These are phyloP conservation scores for Protostelium mycophagum DNA, from an alignment of 78 protist species.

Conservation along the genomic window DNA sequence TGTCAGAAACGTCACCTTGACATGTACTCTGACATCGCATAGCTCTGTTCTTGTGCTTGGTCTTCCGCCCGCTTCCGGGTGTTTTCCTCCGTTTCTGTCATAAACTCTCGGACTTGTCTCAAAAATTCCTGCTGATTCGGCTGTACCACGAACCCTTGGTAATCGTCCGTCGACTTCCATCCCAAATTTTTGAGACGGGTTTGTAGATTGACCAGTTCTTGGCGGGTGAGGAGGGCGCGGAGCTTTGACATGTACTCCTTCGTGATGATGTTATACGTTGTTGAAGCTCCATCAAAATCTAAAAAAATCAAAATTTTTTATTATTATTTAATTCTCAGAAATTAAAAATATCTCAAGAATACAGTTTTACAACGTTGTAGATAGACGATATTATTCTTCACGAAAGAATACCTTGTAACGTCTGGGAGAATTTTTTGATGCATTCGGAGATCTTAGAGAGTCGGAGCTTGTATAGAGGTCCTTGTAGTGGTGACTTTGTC, in stretches of 20 bases:
- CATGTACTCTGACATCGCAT: not conserved
- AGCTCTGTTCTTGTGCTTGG: not conserved
- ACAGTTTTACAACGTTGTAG: too few species aligned
- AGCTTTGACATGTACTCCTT: not conserved
- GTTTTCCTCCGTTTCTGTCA: not conserved
- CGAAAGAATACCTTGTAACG: not conserved
- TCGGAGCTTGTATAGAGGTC: not conserved
- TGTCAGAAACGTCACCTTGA: not conserved
- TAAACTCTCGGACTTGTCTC: not conserved
- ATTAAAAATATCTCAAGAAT: too few species aligned
- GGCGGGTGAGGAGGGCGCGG: not conserved
- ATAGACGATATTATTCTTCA: too few species aligned
- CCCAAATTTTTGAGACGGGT: not conserved
- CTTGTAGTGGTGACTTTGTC: not conserved
- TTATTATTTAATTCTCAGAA: not conserved
- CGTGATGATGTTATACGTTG: not conserved
- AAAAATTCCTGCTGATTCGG: not conserved
- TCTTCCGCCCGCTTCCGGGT: not conserved
- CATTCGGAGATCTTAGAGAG: not conserved
- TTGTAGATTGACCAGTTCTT: not conserved
- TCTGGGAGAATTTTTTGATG: not conserved
- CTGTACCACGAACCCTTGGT: not conserved
- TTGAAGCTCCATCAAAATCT: not conserved
- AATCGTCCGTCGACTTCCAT: not conserved
- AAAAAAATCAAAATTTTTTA: too few species aligned